These are phyloP conservation scores for Boletus coccyginus DNA, from an alignment of 768 basidiomycete genomes.

Conservation along the genomic window DNA sequence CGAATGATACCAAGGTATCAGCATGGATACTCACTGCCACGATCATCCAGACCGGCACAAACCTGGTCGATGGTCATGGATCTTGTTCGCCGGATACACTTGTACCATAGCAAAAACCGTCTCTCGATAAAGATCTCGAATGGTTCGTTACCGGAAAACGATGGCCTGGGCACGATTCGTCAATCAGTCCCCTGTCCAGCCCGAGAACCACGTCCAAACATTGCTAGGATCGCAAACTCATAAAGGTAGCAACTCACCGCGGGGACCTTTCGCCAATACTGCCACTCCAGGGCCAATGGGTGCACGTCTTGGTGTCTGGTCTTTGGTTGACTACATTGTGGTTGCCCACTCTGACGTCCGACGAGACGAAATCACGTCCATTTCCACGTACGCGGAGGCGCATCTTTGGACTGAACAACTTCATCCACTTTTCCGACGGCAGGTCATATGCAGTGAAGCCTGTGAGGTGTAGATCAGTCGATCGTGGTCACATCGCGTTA, in stretches of 20 bases:
- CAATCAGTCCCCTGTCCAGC: not conserved
- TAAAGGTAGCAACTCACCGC: not conserved
- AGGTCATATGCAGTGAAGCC: conserved; percentile 12
- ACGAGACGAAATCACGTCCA: conserved; percentile 5
- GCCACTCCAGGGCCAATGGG: not conserved
- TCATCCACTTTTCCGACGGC: conserved; percentile 8
- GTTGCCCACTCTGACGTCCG: not conserved
- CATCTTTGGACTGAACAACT: conserved; percentile 2
- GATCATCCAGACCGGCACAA: not conserved
- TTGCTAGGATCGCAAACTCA: not conserved
- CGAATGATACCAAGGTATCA: not conserved
- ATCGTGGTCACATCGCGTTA: not conserved
- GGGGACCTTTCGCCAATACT: not conserved
- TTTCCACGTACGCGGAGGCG: conserved; percentile 1
- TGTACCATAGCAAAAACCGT: conserved; percentile 10
- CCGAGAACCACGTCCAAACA: not conserved
- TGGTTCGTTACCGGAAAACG: not conserved
- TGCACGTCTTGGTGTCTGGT: not conserved
- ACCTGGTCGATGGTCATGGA: not conserved
- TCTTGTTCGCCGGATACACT: conserved; percentile 11
- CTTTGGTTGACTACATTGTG: too few relatives aligned
- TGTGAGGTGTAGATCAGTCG: not conserved
- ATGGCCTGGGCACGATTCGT: conserved; percentile 1
- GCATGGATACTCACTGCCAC: not conserved
- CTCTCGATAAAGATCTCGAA: conserved; percentile 9